phyloP scores from a whole-genome alignment of 208 protist species.

The Willaertia magna region DNA sequence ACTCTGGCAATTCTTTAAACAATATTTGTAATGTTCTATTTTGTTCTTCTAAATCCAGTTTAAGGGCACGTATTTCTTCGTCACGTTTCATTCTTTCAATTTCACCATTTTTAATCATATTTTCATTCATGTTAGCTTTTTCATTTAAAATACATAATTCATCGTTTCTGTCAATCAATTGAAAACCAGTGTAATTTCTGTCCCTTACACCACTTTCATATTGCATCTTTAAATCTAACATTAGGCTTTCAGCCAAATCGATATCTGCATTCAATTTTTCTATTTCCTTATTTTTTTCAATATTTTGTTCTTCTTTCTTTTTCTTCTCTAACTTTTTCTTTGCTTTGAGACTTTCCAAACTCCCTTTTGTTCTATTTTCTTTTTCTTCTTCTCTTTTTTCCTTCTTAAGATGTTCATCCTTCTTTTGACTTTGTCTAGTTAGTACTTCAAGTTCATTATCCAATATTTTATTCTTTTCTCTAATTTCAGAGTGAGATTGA shows the following conservation, averaged over 20 bases:
- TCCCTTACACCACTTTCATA: constrained; percentile 72
- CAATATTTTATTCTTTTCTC: constrained; percentile 85
- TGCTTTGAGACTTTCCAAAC: constrained; percentile 55
- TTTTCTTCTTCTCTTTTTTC: constrained; percentile 60
- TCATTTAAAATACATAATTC: constrained; percentile 82
- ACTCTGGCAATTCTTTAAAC: constrained; percentile 13
- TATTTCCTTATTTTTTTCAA: constrained; percentile 57
- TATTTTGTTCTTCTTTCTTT: constrained; percentile 55
- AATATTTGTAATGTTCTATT: not conserved
- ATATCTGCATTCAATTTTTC: constrained; percentile 74
- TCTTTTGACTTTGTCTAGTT: constrained; percentile 58
- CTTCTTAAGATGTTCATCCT: constrained; percentile 64
- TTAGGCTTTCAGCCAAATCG: constrained; percentile 59
- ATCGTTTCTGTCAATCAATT: constrained; percentile 88
- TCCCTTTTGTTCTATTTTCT: constrained; percentile 44
- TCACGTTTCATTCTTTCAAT: constrained; percentile 11
- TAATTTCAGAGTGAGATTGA: constrained; percentile 76
- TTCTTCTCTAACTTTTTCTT: constrained; percentile 36
- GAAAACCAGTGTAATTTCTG: constrained; percentile 80
- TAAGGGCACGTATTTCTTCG: not conserved
- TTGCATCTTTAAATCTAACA: constrained; percentile 53
- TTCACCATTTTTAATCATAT: constrained; percentile 63
- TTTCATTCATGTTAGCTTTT: constrained; percentile 76
- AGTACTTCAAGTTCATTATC: constrained; percentile 79
- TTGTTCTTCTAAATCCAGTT: not conserved